Base-by-base conservation (phyloP, 148 eudicot species). In the Beta vulgaris region DNA sequence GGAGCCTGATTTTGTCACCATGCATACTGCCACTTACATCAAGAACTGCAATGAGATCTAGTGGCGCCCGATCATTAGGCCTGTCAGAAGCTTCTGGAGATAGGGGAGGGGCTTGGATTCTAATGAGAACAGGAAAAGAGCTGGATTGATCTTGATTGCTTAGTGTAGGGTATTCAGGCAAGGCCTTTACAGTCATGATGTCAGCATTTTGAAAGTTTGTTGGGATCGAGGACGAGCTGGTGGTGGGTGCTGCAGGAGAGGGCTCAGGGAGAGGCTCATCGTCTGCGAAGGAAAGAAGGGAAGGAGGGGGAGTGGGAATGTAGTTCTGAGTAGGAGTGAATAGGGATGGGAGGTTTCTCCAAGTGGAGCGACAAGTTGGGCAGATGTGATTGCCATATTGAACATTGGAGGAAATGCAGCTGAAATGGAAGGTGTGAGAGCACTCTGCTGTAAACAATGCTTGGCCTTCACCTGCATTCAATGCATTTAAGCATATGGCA, bases 11-110 rank as follows among this genome's bases (percentile, higher is more conserved):
- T 77, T 85, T 85, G 3, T 78, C 66, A 11, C 87, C 85, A 1
- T 49, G 23, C 87, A 85, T 85, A 72, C 85, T 82, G 4, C 83
- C 85, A 73, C 87, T 85, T 19, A 85, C 73, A 65, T 85, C 88
- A 15, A 85, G 84, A 55, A 85, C 82, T 0, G 88, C 84, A 54
- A 85, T 80, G 32, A 85, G 81, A 54, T 85, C 88, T 11, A 85
- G 78, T 8, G 86, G 80, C 7, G 84, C 85, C 14, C 84, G 82
- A 11, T 73, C 59, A 11, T 60, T 51, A 13, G 77, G 78, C 57
- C 71, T 62, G 43, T 80, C 78, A 9, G 71, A 37, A n/a, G 75
- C 75, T 51, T 74, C 82, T 0, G 74, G 78, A 1, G 82, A 79
- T 59, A 80, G 18, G 36, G 76, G 58, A 39, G 81, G 84, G 4